Conservation (phyloP, 768 basidiomycete species). For the Tulasnella sp. region DNA sequence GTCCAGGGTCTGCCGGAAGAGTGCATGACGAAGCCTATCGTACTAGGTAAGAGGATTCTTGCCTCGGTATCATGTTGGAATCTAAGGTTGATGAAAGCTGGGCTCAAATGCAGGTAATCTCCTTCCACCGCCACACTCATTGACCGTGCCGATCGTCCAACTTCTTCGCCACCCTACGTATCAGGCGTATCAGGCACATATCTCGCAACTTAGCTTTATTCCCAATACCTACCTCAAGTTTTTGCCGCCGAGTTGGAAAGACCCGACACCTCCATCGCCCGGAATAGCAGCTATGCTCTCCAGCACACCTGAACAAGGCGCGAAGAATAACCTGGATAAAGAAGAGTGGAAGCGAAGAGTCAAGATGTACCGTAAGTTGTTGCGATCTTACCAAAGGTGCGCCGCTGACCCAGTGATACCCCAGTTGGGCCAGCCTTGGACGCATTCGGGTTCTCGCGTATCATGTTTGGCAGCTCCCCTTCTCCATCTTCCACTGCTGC, state of each 20-base stretch:
- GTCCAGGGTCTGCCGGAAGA: slow-evolving; percentile 26
- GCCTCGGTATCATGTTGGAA: background rate
- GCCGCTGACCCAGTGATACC: slow-evolving; percentile 3
- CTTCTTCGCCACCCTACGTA: slow-evolving; percentile 71
- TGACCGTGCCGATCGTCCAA: slow-evolving; percentile 61
- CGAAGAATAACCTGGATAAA: slow-evolving; percentile 34
- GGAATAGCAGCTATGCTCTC: background rate
- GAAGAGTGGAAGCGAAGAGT: slow-evolving; percentile 56
- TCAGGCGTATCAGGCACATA: slow-evolving; percentile 57
- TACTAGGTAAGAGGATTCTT: slow-evolving; percentile 45
- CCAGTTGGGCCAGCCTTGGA: slow-evolving; percentile 73
- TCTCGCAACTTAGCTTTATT: slow-evolving; percentile 62
- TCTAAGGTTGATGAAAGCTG: slow-evolving; percentile 8
- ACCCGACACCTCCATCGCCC: slow-evolving; percentile 40
- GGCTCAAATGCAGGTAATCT: slow-evolving; percentile 50
- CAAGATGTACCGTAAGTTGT: slow-evolving; percentile 73
- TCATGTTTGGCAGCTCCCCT: slow-evolving; percentile 72
- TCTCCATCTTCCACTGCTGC: slow-evolving; percentile 37
- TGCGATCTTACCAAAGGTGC: background rate
- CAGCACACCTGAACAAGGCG: slow-evolving; percentile 20
- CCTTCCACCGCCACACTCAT: slow-evolving; percentile 67
- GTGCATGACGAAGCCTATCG: slow-evolving; percentile 38
- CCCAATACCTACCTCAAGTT: slow-evolving; percentile 65
- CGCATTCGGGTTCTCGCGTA: slow-evolving; percentile 75
- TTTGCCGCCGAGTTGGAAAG: slow-evolving; percentile 65